Evolutionary conservation across 495 filamentous ascomycete species (phyloP), one percentile per base, ranked within the genome.

Genomic region (Bacidia gigantensis): DNA sequence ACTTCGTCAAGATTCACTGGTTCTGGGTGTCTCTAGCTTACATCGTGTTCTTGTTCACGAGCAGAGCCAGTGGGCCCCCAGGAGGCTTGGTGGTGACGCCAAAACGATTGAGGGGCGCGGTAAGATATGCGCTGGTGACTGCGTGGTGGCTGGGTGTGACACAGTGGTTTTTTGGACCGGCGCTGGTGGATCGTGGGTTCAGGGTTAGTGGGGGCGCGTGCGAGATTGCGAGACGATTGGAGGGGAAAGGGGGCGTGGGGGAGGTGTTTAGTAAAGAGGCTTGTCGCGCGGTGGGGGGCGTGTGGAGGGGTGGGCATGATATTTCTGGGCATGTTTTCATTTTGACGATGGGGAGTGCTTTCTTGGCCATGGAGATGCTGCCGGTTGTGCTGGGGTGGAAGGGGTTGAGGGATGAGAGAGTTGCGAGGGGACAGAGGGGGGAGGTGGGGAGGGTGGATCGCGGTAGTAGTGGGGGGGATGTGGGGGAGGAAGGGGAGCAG

Each of bases 1-100:
- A 86, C 56, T 97, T 98, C 56, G 92, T 98, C 57, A 98, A 98
- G 71, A 74, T 84, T 45, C 92, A 88, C 46, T 98, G 92, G 92
- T 72, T 83, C 26, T 98, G 92, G 92, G 79, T 84, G 20, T 87
- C 85, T 0, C 54, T 74, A 21, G 79, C 83, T 7, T 86, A 93
- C 55, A 62, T 75, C 11, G 53, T 77, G 1, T 82, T 89, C 40
- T 51, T 83, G 2, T 56, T 74, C 20, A 45, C 71, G 14, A 82
- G 88, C 56, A 72, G 79, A 0, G 64, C 69, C 0, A 66, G 74
- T 38, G 62, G 68, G 25, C 62, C 57, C 21, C 26, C 59, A n/a
- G 21, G n/a, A n/a, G 52, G 58, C 7, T 38, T 62, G 9, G 44
- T 64, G 0, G 21, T 71, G n/a, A 73, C 67, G 21, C 59, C 58